Percentiles rank a stretch among this genome's conserved stretches.
Evolutionary conservation across 1,139 yeast species (phyloP).

Genomic region (Yamadazyma dushanensis): DNA sequence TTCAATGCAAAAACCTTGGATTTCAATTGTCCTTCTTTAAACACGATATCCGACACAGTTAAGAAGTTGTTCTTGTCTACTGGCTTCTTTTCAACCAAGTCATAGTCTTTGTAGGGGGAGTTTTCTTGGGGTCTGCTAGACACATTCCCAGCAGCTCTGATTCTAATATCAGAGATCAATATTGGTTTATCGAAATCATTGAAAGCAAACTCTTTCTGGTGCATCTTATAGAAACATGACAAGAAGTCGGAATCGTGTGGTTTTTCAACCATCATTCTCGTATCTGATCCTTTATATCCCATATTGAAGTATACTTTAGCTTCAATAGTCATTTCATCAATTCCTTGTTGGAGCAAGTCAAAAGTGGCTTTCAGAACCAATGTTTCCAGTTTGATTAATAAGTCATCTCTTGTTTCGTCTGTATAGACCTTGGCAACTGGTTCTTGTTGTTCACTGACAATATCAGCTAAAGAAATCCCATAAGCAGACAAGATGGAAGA

Average conservation of each 20-base stretch:
- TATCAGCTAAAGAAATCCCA: slow-evolving; percentile 22
- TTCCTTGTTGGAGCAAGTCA: slow-evolving; percentile 19
- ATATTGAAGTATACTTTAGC: slow-evolving; percentile 19
- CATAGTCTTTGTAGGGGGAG: slow-evolving; percentile 17
- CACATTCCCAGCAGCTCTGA: slow-evolving; percentile 29
- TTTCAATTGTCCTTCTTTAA: slow-evolving; percentile 14
- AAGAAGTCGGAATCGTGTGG: slow-evolving; percentile 26
- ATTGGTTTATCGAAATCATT: slow-evolving; percentile 49
- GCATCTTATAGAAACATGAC: slow-evolving; percentile 46
- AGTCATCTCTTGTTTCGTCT: slow-evolving; percentile 11
- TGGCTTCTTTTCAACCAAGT: slow-evolving; percentile 5
- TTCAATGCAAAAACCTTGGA: slow-evolving; percentile 18
- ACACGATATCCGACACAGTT: slow-evolving; percentile 9
- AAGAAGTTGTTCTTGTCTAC: slow-evolving; percentile 7
- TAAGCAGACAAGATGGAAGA: slow-evolving; percentile 24
- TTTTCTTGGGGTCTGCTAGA: slow-evolving; percentile 12
- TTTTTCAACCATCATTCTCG: slow-evolving; percentile 20
- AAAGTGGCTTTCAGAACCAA: slow-evolving; percentile 11
- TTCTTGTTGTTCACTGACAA: slow-evolving; percentile 21
- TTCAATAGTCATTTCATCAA: slow-evolving; percentile 15
- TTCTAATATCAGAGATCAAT: slow-evolving; percentile 19
- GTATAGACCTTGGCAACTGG: slow-evolving; percentile 17
- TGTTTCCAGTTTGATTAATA: slow-evolving; percentile 13
- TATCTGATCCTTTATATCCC: slow-evolving; percentile 25
- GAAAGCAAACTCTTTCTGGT: slow-evolving; percentile 72